Base-by-base conservation (phyloP, 768 basidiomycete genomes). In the Sporobolomyces roseus region DNA sequence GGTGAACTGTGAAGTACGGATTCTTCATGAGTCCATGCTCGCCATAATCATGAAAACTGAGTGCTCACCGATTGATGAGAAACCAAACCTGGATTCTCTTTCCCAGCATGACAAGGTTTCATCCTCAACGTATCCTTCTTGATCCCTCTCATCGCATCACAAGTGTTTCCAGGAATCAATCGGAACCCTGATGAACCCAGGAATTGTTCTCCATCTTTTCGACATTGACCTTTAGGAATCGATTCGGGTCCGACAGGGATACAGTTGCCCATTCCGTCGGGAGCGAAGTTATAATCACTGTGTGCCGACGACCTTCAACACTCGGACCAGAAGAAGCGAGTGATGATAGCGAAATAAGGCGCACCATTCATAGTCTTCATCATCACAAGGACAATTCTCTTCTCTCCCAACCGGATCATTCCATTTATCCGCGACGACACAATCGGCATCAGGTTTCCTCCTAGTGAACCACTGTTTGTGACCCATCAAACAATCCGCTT, bases 391-490 rank as follows among this genome's bases (percentile, higher is more conserved):
- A 77, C 96, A 99, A 59, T 83, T 80, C 51, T 93, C 91, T 63
- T 92, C 89, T 65, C 38, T 86, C 29, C 83, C 86, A 14, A 88
- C 85, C 0, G 93, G 93, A 75, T 96, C 93, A 36, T 82, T 79
- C 80, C 89, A 99, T 79, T 96, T 91, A 61, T 93, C 82, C 0
- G 89, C 91, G 19, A 99, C 87, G 71, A 90, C 96, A 73, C 96
- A 99, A 62, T 91, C 82, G 2, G 87, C 89, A 63, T 88, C 83
- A 0, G 84, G 78, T 79, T 91, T 98, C 77, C 93, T 84, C 27
- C 96, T 85, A 60, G 79, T 83, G 78, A 94, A 99, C 87, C 89
- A 97, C 88, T 98, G 94, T 90, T 89, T 92, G 76, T 90, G 91
- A 1, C 94, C 94, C 91, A 98, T 93, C 29, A 98, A 79, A 78